phyloP scores from a whole-genome alignment of 306 rosid genomes.

The Begonia peltatifolia region DNA sequence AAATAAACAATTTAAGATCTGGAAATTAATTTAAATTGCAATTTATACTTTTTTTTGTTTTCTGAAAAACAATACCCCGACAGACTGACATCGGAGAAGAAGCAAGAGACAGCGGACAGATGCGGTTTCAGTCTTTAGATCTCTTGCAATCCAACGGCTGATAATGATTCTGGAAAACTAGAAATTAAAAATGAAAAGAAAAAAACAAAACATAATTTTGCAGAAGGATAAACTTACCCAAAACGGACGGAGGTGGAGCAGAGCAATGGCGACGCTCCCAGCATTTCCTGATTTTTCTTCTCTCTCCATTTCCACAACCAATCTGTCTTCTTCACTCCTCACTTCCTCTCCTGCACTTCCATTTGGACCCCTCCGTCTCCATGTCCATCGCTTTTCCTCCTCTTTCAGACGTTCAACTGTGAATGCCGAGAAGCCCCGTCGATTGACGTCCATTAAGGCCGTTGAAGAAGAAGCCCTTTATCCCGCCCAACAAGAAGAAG shows the following conservation, averaged over 20 bases:
- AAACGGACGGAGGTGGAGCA: not conserved
- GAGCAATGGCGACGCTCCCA: conserved; percentile 35
- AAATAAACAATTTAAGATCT: no score
- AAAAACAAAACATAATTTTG: no score
- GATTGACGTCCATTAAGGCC: conserved; percentile 19
- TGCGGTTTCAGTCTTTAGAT: no score
- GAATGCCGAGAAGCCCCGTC: conserved; percentile 13
- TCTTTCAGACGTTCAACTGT: conserved; percentile 10
- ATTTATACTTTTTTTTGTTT: no score
- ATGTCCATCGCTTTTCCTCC: conserved; percentile 12
- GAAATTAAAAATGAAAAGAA: no score
- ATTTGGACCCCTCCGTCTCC: conserved; percentile 15
- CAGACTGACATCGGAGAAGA: no score
- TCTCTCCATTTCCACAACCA: not conserved
- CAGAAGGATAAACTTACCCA: no score
- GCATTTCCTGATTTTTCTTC: conserved; percentile 25
- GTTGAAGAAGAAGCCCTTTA: conserved; percentile 32
- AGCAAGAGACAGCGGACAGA: no score
- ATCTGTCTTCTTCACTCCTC: not conserved
- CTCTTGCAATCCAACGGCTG: no score
- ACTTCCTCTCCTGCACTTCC: conserved; percentile 14
- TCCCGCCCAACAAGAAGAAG: conserved; percentile 19
- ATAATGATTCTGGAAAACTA: no score
- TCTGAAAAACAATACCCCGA: no score
- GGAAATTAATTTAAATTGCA: no score